Percentiles rank a stretch among this genome's conserved stretches.
These are phyloP conservation scores for Pyricularia grisea DNA, from an alignment of 2,329 filamentous ascomycete species.

Conservation along the genomic window DNA sequence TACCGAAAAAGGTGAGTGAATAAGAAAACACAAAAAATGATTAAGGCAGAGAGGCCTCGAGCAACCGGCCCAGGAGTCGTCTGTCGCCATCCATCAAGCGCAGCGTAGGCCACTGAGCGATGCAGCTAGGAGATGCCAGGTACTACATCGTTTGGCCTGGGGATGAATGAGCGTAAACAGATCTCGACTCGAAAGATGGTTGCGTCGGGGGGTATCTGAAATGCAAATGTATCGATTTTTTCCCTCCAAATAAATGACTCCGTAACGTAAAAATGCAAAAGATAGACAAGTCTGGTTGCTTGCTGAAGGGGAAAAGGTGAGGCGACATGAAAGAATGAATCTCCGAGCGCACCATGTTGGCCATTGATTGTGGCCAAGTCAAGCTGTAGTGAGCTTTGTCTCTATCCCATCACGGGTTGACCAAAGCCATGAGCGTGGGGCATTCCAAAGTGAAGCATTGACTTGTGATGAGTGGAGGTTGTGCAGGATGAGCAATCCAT, in stretches of 20 bases:
- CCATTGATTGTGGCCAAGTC: neutral
- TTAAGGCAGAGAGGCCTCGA: slow-evolving; percentile 8
- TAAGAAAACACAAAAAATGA: slow-evolving; percentile 10
- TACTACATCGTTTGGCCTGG: neutral
- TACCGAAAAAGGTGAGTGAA: slow-evolving; percentile 12
- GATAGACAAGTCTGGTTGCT: neutral
- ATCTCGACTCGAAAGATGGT: neutral
- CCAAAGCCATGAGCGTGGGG: slow-evolving; percentile 31
- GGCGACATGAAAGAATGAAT: neutral
- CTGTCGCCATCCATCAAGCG: neutral
- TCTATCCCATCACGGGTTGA: slow-evolving; percentile 45
- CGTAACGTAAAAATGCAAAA: neutral
- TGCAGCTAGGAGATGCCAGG: neutral
- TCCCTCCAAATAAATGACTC: slow-evolving; percentile 1
- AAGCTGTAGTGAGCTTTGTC: neutral
- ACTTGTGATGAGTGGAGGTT: slow-evolving; percentile 30
- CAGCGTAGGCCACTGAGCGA: neutral
- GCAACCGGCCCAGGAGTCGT: neutral
- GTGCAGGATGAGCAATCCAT: slow-evolving; percentile 39
- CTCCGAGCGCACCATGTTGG: neutral
- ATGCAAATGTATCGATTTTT: slow-evolving; percentile 6
- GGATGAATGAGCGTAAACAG: neutral
- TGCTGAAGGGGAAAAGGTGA: neutral
- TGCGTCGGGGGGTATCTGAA: slow-evolving; percentile 2
- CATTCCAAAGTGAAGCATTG: slow-evolving; percentile 34